Base-by-base conservation (phyloP, 2,329 filamentous ascomycete genomes). In the Aspergillus jensenii region DNA sequence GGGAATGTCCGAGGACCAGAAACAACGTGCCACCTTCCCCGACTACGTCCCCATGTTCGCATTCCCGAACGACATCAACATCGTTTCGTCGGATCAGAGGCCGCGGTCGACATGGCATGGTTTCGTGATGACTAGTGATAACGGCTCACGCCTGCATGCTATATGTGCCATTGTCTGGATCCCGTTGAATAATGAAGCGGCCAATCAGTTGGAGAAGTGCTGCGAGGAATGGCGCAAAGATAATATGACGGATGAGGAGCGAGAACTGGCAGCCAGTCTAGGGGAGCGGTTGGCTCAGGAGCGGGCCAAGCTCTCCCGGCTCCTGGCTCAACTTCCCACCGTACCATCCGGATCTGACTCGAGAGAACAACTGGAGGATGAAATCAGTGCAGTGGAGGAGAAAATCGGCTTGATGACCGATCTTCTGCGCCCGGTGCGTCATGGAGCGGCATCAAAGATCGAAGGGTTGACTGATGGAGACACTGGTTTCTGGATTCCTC, bases 21-120 rank as follows among this genome's bases (percentile, higher is more conserved):
- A 90, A 65, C 84, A 89, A 68, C 84, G 95, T 69, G 92, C 91
- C 54, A 88, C 85, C 57, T 98, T 99, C 70, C 95, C 95, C 1
- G 95, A 99, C 71, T 99, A 97, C 69, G 91, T 99, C 17, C 95
- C 95, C 56, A 98, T 99, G 95, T 99, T 99, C 75, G 93, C 95
- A 54, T 99, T 98, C 68, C 95, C 95, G 46, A 97, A 98, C 75
- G 95, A 99, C 74, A 95, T 99, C 67, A 92, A 92, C 62, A 95
- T 99, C 52, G 91, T 98, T 9, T 97, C 95, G 1, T 93, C 93
- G 1, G 95, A 99, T 69, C 91, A 96, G 72, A 85, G 93, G 61
- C 95, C 95, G 1, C 84, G 92, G 61, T 93, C 95, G n/a, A 97
- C 93, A 23, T 99, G 95, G 95, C 95, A 99, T 76, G 95, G 95